A percentile compares a stretch with the other conserved stretches of the same genome.
These are phyloP conservation scores for Microbotryum scabiosae DNA, from an alignment of 1,284 basidiomycete species.

Conservation along the genomic window DNA sequence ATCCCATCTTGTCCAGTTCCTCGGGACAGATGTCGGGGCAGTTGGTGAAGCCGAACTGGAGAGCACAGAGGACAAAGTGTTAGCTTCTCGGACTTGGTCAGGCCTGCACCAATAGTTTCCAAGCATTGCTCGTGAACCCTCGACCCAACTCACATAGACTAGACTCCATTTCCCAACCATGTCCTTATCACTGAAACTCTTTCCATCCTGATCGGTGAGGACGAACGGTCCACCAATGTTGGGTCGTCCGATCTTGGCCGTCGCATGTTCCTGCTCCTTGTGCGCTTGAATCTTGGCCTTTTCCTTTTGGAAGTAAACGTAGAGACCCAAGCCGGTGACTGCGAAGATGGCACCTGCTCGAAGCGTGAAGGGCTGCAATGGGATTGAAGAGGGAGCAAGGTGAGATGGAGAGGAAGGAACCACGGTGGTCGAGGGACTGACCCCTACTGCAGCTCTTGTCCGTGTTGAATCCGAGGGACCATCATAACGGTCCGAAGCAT, in stretches of 20 bases:
- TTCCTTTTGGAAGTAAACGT: slow-evolving; percentile 80
- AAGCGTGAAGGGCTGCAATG: slow-evolving; percentile 63
- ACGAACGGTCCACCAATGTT: slow-evolving; percentile 84
- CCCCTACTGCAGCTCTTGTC: too few species aligned
- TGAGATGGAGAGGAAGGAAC: background rate
- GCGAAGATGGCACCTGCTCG: slow-evolving; percentile 74
- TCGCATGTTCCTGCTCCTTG: slow-evolving; percentile 42
- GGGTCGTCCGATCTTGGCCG: slow-evolving; percentile 51
- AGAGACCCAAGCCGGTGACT: slow-evolving; percentile 68
- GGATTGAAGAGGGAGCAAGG: background rate
- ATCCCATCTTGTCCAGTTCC: slow-evolving; percentile 91
- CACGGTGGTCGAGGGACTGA: too few species aligned
- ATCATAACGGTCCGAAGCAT: too few species aligned
- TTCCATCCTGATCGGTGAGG: slow-evolving; percentile 58
- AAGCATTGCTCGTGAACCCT: background rate
- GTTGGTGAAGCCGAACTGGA: slow-evolving; percentile 81
- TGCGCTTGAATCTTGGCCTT: slow-evolving; percentile 69
- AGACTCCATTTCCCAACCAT: slow-evolving; percentile 71
- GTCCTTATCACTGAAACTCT: slow-evolving; percentile 72
- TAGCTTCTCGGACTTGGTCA: background rate
- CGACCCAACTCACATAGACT: slow-evolving; percentile 53
- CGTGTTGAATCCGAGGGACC: too few species aligned
- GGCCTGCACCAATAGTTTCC: background rate
- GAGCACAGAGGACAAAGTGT: background rate
- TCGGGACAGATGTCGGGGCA: slow-evolving; percentile 98